Base-by-base conservation (phyloP, 805 yeast species). In the Wickerhamomyces chambardii region DNA sequence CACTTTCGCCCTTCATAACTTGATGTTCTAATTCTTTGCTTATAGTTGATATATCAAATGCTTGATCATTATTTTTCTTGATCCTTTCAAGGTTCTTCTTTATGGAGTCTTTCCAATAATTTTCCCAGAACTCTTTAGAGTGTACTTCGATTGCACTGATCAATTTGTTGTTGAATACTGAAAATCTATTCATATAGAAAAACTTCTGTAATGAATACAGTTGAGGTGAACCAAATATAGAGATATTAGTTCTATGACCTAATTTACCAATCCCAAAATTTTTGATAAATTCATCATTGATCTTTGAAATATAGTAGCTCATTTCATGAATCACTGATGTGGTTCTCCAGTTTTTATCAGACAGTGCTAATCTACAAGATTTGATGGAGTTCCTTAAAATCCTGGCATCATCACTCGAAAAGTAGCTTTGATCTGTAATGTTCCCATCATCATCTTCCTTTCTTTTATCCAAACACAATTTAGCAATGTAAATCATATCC, bases 211-310 rank as follows among this genome's bases (percentile, higher is more conserved):
- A 51, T 1, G 71, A 51, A 28, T 61, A 56, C 14, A 76, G 37
- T 40, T 77, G 83, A 0, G 83, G 79, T 7, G 75, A 79, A 2
- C 84, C 83, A 55, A 68, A 75, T 0, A 74, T 64, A 1, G 70
- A 58, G 2, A 62, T 39, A 5, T 36, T 31, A 21, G 24, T 8
- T 8, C 10, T 7, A 2, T 42, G 43, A 15, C 45, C 50, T 15
- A 57, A 48, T 10, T 56, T 54, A 0, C 76, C 74, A 17, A 67
- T 64, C 1, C 75, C 69, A 47, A 64, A 72, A 21, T 56, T 49
- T 17, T 55, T 50, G 11, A 61, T 55, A 34, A 68, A 69, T 0
- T 48, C 36, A 4, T 51, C 50, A 0, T 79, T 74, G 9, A 78
- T 45, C 4, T 67, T 68, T 2, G 53, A 22, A 3, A 78, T 59